Conservation (phyloP, 805 yeast species). For the Myxozyma neotropica region DNA sequence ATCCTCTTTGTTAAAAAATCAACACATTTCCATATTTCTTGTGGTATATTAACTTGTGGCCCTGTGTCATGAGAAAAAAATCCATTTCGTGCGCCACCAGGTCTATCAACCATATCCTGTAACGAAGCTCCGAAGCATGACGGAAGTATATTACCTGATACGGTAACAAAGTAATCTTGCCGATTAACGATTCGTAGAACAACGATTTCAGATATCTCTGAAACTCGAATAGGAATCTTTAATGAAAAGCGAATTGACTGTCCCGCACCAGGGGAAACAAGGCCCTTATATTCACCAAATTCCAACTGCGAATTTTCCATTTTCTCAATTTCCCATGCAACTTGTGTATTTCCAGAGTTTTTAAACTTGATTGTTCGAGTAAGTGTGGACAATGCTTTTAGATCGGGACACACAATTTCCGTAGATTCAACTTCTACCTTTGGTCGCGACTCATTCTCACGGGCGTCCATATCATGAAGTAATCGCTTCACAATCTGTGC, state of each 20-base stretch:
- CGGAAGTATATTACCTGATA: slow-evolving; percentile 35
- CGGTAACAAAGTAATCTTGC: slow-evolving; percentile 42
- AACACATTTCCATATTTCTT: slow-evolving; percentile 42
- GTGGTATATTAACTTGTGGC: slow-evolving; percentile 39
- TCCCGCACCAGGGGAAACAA: slow-evolving; percentile 35
- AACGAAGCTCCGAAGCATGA: slow-evolving; percentile 43
- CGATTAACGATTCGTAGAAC: slow-evolving; percentile 40
- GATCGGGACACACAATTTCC: slow-evolving; percentile 40
- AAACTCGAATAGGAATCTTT: slow-evolving; percentile 2
- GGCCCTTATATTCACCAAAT: slow-evolving; percentile 33
- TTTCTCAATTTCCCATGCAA: slow-evolving; percentile 46
- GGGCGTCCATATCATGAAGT: slow-evolving; percentile 48
- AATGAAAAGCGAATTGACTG: slow-evolving; percentile 35
- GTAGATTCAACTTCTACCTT: slow-evolving; percentile 46
- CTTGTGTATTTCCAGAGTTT: slow-evolving; percentile 45
- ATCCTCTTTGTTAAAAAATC: slow-evolving; percentile 42
- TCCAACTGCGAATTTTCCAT: slow-evolving; percentile 36
- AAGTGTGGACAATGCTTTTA: slow-evolving; percentile 35
- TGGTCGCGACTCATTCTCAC: slow-evolving; percentile 51
- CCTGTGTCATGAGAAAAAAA: background rate
- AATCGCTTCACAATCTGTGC: slow-evolving; percentile 45
- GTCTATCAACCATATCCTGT: slow-evolving; percentile 29
- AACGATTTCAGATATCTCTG: slow-evolving; percentile 35
- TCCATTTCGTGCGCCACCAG: slow-evolving; percentile 24
- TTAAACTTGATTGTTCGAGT: slow-evolving; percentile 40